Evolutionary conservation across 2,329 filamentous ascomycete species (phyloP), one percentile per base, ranked within the genome.

Genomic region (Sclerotinia glacialis): DNA sequence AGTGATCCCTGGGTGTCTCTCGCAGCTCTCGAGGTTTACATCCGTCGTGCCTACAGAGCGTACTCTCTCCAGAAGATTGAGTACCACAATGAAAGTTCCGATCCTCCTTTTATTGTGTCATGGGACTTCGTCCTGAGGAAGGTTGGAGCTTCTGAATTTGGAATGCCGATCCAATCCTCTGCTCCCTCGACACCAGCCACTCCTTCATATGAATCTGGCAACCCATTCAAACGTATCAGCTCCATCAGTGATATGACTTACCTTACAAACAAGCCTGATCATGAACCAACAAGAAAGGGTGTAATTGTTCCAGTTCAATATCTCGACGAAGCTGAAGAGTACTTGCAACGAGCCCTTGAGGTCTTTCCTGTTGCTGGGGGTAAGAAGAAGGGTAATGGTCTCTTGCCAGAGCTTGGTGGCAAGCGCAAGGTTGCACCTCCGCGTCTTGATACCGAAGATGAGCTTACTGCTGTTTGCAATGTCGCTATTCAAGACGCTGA

Each of bases 161-260:
- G 93, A 44, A 83, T 96, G 69, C 89, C 92, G 12, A 78, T 93
- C 18, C 86, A 89, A 76, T 93, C 92, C 2, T 89, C 89, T 21
- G 89, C 90, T 70, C 91, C 94, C 42, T 96, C 93, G 12, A 90
- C 91, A 5, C 92, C 93, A n/a, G 87, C 87, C 55, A 94, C 91
- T 1, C 91, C 91, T 18, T 78, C 79, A 8, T 83, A 83, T 69
- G 85, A 87, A 67, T 82, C 83, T 71, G 78, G 80, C 50, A 85
- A 85, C 72, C 81, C 83, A 70, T 90, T 93, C 78, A 91, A 92
- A 81, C 88, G 93, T 73, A 90, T 98, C 75, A 88, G 91, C 81
- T 98, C 95, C 64, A 95, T 99, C 78, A 97, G 93, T 78, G 95
- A 99, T 77, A 92, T 99, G 90, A 92, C 92, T 21, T 97, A 96